Conservation (phyloP, 306 rosid species). For the Astragalus glycyphyllos region DNA sequence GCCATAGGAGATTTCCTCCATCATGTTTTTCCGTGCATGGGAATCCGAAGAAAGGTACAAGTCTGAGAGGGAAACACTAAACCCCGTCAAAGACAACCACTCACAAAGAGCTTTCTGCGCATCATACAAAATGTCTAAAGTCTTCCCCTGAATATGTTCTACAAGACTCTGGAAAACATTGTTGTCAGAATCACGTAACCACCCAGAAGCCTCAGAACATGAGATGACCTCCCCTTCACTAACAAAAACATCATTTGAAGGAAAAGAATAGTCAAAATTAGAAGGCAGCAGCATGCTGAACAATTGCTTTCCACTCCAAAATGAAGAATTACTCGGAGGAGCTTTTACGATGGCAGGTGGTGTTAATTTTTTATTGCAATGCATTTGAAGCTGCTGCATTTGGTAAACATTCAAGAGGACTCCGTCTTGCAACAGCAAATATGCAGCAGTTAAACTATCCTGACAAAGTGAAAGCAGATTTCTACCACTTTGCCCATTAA, state of each 20-base stretch:
- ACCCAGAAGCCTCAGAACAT: slow-evolving; percentile 74
- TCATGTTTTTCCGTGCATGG: slow-evolving; percentile 70
- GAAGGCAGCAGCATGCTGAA: slow-evolving; percentile 81
- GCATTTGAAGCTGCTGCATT: slow-evolving; percentile 90
- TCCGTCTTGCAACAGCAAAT: slow-evolving; percentile 73
- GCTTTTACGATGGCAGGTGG: slow-evolving; percentile 69
- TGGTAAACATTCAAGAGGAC: slow-evolving; percentile 58
- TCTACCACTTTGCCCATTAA: slow-evolving; percentile 87
- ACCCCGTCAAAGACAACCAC: slow-evolving; percentile 87
- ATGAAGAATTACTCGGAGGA: slow-evolving; percentile 51
- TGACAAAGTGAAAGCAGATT: slow-evolving; percentile 86
- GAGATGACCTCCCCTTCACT: slow-evolving; percentile 72
- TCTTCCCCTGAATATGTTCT: slow-evolving; percentile 52
- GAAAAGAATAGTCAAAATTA: slow-evolving; percentile 62
- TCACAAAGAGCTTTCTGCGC: slow-evolving; percentile 88
- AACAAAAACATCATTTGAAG: slow-evolving; percentile 58
- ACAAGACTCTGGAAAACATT: slow-evolving; percentile 72
- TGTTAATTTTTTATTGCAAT: slow-evolving; percentile 44
- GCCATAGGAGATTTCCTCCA: slow-evolving; percentile 73
- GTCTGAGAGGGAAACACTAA: slow-evolving; percentile 89
- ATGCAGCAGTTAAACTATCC: slow-evolving; percentile 90
- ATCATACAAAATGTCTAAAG: slow-evolving; percentile 62
- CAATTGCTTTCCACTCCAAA: slow-evolving; percentile 89
- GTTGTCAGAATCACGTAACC: slow-evolving; percentile 69
- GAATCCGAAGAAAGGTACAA: slow-evolving; percentile 70